Evolutionary conservation across 768 basidiomycete genomes (phyloP), one percentile per base, ranked within the genome.

Genomic region (Hirschioporus abietinus): DNA sequence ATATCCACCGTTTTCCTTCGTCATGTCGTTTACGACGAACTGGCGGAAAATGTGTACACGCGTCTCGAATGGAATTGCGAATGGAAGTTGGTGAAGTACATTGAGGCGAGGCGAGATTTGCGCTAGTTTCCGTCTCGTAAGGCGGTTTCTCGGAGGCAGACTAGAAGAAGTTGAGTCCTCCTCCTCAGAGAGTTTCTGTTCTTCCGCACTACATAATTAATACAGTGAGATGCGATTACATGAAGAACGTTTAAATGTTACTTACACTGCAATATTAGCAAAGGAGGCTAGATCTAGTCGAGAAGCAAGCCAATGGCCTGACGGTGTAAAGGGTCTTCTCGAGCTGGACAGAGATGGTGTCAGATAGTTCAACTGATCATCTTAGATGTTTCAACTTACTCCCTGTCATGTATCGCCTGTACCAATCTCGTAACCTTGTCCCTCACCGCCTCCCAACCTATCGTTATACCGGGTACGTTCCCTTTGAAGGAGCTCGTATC

Each of bases 71-170:
- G 96, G 96, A 66, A 99, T 91, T 6, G 94, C 88, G 78, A 97
- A 97, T 0, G 96, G 96, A 66, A 99, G 92, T 76, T 98, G 96
- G 79, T 98, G 93, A 64, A 99, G 85, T 27, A 98, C 84, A 1
- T 93, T 93, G 1, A 99, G 83, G 7, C 95, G 87, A 0, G 96
- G 96, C 2, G 91, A 90, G 64, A 98, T 79, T 66, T 86, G 82
- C 0, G 90, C 86, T 58, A 91, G 76, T 69, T 92, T 88, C 6
- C 92, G 89, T 71, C 89, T 90, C 17, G 86, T 82, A 63, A 85
- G 77, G 36, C 71, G 67, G 42, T 20, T 52, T 20, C 42, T 52
- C 20, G 42, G 20, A 30, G 30, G 30, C 30, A 8, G 30, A 59
- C 78, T 78, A 27, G 42, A 34, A 25, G 60, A 25, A 12, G 62